phyloP scores from a whole-genome alignment of 352 stramenopile species.

The Phytopythium aichiense region DNA sequence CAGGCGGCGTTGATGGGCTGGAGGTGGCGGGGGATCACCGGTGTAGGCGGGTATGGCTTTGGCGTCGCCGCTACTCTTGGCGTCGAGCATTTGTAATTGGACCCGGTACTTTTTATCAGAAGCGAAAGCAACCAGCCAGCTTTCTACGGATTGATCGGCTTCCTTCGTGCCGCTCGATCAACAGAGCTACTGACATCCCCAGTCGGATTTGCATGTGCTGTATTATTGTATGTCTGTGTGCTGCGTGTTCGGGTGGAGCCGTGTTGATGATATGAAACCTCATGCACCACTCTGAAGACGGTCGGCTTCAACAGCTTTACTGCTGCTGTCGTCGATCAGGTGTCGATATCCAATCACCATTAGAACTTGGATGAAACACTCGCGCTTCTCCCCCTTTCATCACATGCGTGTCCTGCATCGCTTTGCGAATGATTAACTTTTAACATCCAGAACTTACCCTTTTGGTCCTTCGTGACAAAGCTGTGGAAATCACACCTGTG shows the following conservation, averaged over 20 bases:
- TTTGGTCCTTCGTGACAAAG: constrained; percentile 75
- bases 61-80: not conserved
- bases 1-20: constrained; percentile 2
- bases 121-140: constrained; percentile 77
- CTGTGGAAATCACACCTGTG: constrained; percentile 87
- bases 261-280: constrained; percentile 84
- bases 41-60: not conserved
- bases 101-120: constrained; percentile 86
- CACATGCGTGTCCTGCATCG: constrained; percentile 10
- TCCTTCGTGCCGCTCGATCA: constrained; percentile 51
- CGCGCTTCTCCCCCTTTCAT: not conserved
- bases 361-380: constrained; percentile 63
- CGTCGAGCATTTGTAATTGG: constrained; percentile 74
- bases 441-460: constrained; percentile 65
- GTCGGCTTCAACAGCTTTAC: constrained; percentile 16
- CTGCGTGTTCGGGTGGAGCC: constrained; percentile 8
- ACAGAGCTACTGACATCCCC: constrained; percentile 80
- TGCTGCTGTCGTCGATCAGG: constrained; percentile 6
- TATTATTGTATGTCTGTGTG: constrained; percentile 14
- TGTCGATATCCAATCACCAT: constrained; percentile 73
- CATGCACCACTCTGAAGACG: constrained; percentile 85
- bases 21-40: constrained; percentile 13
- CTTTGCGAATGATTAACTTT: constrained; percentile 52
- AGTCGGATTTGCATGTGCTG: constrained; percentile 4
- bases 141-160: constrained; percentile 83